Evolutionary conservation across 495 filamentous ascomycete genomes (phyloP).

Genomic region (Annulohypoxylon stygium): DNA sequence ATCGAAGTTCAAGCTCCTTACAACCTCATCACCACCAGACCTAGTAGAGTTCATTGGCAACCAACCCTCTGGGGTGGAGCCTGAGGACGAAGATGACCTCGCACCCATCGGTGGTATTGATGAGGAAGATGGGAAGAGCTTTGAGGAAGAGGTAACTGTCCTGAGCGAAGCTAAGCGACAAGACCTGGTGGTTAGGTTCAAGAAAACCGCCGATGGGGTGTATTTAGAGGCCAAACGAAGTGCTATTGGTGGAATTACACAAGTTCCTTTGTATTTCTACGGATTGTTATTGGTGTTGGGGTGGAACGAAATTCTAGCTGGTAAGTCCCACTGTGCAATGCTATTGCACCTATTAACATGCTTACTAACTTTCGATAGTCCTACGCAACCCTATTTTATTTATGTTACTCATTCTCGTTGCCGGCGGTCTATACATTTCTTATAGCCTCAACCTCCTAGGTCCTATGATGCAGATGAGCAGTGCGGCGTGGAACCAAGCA

Average conservation of each 20-base stretch:
- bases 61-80: constrained; percentile 78
- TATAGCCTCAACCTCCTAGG: constrained; percentile 95
- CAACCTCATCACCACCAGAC: constrained; percentile 79
- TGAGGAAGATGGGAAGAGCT: constrained; percentile 90
- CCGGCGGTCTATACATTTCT: constrained; percentile 83
- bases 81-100: constrained; percentile 91
- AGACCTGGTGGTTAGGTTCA: constrained; percentile 93
- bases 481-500: constrained; percentile 88
- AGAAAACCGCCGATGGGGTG: constrained; percentile 96
- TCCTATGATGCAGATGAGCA: constrained; percentile 92
- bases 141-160: constrained; percentile 96
- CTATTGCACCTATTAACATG: constrained; percentile 1
- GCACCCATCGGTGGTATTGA: constrained; percentile 89
- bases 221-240: constrained; percentile 97
- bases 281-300: constrained; percentile 87
- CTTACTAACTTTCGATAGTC: constrained; percentile 69
- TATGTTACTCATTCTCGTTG: constrained; percentile 82
- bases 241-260: constrained; percentile 93
- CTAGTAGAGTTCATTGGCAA: constrained; percentile 84
- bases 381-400: constrained; percentile 94
- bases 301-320: constrained; percentile 96
- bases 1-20: constrained; percentile 80
- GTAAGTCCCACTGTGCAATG: constrained; percentile 65
- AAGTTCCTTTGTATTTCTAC: constrained; percentile 96
- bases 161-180: constrained; percentile 87